Evolutionary conservation across 208 protist species (phyloP), one percentile per base, ranked within the genome.

Genomic region (Novymonas esmeraldas): DNA sequence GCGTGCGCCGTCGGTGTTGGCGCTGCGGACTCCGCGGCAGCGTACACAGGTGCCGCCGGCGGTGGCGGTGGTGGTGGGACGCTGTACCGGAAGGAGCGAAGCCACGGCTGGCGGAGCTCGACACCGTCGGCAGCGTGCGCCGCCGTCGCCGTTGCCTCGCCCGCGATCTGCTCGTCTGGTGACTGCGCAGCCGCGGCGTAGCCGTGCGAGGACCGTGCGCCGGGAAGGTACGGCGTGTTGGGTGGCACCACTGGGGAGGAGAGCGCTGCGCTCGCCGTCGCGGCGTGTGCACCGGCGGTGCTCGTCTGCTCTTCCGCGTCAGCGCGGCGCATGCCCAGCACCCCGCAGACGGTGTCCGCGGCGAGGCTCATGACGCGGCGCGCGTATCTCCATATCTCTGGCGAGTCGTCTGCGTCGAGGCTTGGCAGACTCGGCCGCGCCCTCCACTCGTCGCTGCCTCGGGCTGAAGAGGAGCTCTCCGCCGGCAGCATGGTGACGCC

Each of bases 261-360:
- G 0, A 75, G 16, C 1, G 51, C 33, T 11, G 39, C 26, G 18
- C 10, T 36, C 39, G 14, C 16, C 29, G 51, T 7, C 14, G 26
- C 0, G 22, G 3, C 10, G 20, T 33, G 39, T 28, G 16, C 59
- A 3, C 10, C 24, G 3, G 22, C 24, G 18, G 33, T 14, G 1
- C 22, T 48, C 1, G 13, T 20, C 16, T 49, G 34, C n/a, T n/a
- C 52, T 16, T 18, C 28, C 2, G 22, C 16, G 6, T 2, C 22
- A 5, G 26, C 42, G 38, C 26, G 20, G 20, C 63, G n/a, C 26
- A 41, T 45, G n/a, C 45, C 61, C 5, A 75, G 55, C 26, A 75
- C 61, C n/a, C 51, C 58, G 57, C 69, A 44, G 36, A 75, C 69
- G 18, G 69, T 75, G 13, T 58, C 34, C 38, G 48, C 49, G n/a